Conservation (phyloP, 257 asterid species). For the Fraxinus excelsior region DNA sequence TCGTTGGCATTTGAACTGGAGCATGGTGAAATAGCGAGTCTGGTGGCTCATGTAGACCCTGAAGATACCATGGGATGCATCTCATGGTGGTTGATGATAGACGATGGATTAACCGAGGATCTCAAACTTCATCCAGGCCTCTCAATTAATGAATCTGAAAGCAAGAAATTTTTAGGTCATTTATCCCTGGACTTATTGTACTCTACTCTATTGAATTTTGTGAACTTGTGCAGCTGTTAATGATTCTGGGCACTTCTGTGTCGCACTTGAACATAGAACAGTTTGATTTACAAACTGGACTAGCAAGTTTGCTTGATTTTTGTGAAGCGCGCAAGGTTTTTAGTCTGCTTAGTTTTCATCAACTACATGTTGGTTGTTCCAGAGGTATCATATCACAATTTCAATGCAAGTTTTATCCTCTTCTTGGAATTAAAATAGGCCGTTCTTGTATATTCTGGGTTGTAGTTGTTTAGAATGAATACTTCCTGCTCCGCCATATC, state of each 20-base stretch:
- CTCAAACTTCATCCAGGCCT: conserved; percentile 48
- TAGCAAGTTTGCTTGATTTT: too few relatives aligned
- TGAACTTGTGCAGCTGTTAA: too few relatives aligned
- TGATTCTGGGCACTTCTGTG: too few relatives aligned
- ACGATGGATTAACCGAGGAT: conserved; percentile 60
- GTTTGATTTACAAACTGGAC: too few relatives aligned
- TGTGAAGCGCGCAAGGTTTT: background rate
- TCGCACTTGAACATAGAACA: too few relatives aligned
- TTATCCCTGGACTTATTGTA: conserved; percentile 67
- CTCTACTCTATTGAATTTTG: too few relatives aligned
- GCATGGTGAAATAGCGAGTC: conserved; percentile 66
- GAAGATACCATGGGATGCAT: conserved; percentile 89
- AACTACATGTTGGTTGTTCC: too few relatives aligned
- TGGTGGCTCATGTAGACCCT: conserved; percentile 83
- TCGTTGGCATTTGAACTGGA: conserved; percentile 85
- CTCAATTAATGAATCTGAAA: conserved; percentile 50
- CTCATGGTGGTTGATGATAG: conserved; percentile 87
- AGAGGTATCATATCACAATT: too few relatives aligned
- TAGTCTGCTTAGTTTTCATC: background rate
- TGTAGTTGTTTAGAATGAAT: too few relatives aligned
- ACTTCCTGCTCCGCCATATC: too few relatives aligned
- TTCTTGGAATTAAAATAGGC: too few relatives aligned
- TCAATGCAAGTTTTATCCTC: too few relatives aligned
- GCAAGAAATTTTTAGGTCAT: conserved; percentile 72
- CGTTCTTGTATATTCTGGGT: background rate